Evolutionary conservation across 768 basidiomycete genomes (phyloP).

Genomic region (Paxillus ammoniavirescens): DNA sequence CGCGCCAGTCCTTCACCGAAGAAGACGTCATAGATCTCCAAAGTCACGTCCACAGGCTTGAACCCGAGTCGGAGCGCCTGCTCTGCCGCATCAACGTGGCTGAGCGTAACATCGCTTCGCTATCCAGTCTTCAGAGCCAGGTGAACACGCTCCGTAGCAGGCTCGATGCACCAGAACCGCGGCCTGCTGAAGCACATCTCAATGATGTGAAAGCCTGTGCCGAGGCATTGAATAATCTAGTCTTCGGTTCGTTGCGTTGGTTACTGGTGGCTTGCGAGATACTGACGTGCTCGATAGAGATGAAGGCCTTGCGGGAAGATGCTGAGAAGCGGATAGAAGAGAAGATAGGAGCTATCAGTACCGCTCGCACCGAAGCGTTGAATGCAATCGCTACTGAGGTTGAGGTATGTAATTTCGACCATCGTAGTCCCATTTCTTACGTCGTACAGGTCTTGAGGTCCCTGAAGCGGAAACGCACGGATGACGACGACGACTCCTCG

Average conservation of each 20-base stretch:
- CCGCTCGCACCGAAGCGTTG: constrained; percentile 39
- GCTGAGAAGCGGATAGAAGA: constrained; percentile 45
- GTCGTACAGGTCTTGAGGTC: constrained; percentile 33
- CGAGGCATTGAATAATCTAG: constrained; percentile 36
- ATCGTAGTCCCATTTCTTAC: constrained; percentile 21
- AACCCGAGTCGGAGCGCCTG: constrained; percentile 31
- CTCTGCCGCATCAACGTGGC: constrained; percentile 25
- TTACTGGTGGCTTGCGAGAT: background rate
- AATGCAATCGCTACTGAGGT: constrained; percentile 33
- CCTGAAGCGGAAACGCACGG: constrained; percentile 63
- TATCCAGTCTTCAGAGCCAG: constrained; percentile 28
- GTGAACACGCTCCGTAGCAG: constrained; percentile 19
- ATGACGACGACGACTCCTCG: constrained; percentile 39
- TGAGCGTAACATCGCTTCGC: constrained; percentile 31
- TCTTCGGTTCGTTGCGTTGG: constrained; percentile 37
- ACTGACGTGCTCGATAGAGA: constrained; percentile 33
- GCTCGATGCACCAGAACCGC: constrained; percentile 17
- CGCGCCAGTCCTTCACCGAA: constrained; percentile 25
- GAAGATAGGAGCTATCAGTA: constrained; percentile 44
- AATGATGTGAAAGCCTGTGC: constrained; percentile 31
- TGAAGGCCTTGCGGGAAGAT: constrained; percentile 42
- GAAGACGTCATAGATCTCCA: constrained; percentile 33
- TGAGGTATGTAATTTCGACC: constrained; percentile 10
- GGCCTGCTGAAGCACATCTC: constrained; percentile 7
- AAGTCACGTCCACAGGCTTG: constrained; percentile 38